These are phyloP conservation scores for Amanita muscaria DNA, from an alignment of 768 basidiomycete species.

Conservation along the genomic window DNA sequence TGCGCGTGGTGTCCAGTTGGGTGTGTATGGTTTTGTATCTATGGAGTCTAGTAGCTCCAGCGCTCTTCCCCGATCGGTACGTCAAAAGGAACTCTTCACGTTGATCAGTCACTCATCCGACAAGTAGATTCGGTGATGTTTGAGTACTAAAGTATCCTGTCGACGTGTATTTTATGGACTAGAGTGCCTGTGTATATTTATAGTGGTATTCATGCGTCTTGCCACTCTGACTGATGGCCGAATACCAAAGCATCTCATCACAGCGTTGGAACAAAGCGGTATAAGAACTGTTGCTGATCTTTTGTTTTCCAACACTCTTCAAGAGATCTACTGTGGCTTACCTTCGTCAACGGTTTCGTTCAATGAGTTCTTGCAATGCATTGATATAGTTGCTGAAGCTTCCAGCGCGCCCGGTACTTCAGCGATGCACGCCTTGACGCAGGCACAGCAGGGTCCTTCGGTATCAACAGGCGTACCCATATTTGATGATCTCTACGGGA, in stretches of 20 bases:
- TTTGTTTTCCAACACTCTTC: slow-evolving; percentile 37
- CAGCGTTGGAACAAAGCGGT: slow-evolving; percentile 35
- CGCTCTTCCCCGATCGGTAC: slow-evolving; percentile 85
- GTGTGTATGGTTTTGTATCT: slow-evolving; percentile 79
- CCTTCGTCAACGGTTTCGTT: slow-evolving; percentile 41
- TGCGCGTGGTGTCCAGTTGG: slow-evolving; percentile 95
- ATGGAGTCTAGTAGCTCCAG: slow-evolving; percentile 85
- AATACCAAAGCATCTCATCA: slow-evolving; percentile 37
- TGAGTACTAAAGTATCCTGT: too few species aligned
- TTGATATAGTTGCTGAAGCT: slow-evolving; percentile 29
- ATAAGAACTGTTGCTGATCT: slow-evolving; percentile 53
- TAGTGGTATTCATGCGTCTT: slow-evolving; percentile 28
- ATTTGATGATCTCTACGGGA: slow-evolving; percentile 45
- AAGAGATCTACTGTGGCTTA: slow-evolving; percentile 43
- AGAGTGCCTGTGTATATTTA: too few species aligned
- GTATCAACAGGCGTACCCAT: slow-evolving; percentile 31
- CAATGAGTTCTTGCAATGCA: slow-evolving; percentile 36
- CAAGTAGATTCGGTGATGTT: slow-evolving; percentile 15
- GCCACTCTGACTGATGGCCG: slow-evolving; percentile 22
- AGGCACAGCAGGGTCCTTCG: slow-evolving; percentile 18
- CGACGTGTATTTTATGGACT: too few species aligned
- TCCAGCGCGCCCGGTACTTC: slow-evolving; percentile 36
- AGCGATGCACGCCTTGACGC: slow-evolving; percentile 22
- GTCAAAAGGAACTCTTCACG: background rate
- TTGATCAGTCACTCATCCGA: background rate